Conservation (phyloP, 441 rosid genomes). For the Omphalea diandra region DNA sequence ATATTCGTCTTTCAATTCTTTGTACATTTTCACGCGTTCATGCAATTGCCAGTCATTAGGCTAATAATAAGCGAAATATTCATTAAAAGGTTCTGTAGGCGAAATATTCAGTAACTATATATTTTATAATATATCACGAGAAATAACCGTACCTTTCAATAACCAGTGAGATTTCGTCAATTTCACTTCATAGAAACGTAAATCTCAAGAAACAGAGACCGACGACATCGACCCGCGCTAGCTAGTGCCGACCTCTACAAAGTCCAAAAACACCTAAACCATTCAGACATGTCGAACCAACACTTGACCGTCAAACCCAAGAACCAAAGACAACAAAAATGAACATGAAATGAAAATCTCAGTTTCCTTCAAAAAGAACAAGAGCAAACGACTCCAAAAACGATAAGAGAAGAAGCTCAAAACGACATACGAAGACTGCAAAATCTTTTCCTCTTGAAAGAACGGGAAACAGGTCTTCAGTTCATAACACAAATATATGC, state of each 20-base stretch:
- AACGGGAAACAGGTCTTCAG: too few relatives aligned
- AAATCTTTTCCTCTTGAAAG: not conserved
- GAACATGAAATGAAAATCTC: not conserved
- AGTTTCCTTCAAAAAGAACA: not conserved
- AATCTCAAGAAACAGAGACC: conserved; percentile 15
- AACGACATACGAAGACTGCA: not conserved
- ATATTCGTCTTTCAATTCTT: too few relatives aligned
- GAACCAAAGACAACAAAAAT: not conserved
- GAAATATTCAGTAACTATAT: too few relatives aligned
- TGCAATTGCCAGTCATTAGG: too few relatives aligned
- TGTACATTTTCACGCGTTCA: too few relatives aligned
- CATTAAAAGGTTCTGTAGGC: not conserved
- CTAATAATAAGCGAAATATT: not conserved
- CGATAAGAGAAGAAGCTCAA: not conserved
- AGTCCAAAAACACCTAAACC: not conserved
- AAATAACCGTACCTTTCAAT: conserved; percentile 3
- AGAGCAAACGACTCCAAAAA: not conserved
- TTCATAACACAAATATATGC: too few relatives aligned
- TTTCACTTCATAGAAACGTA: conserved; percentile 16
- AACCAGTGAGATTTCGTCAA: not conserved
- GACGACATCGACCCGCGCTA: not conserved
- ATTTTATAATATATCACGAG: not conserved
- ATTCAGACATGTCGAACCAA: not conserved
- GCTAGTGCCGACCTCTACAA: conserved; percentile 17
- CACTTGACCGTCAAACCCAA: not conserved